Evolutionary conservation across 768 basidiomycete genomes (phyloP).

Genomic region (Hydnomerulius pinastri): DNA sequence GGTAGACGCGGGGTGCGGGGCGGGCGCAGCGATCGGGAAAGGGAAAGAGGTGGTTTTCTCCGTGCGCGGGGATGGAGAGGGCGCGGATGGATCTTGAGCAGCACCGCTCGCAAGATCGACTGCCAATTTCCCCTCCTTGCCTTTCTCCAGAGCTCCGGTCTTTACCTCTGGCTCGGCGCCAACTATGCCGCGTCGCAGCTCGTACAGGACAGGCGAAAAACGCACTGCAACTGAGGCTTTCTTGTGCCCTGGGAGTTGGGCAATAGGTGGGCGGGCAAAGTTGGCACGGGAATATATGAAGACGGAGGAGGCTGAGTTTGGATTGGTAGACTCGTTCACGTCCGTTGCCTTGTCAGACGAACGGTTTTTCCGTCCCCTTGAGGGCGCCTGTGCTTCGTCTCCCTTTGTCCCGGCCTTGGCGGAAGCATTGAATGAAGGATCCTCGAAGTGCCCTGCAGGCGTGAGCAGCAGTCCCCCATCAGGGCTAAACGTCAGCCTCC

Average conservation of each 20-base stretch:
- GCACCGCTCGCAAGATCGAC: constrained; percentile 57
- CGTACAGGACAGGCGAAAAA: constrained; percentile 92
- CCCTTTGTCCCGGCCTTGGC: constrained; percentile 29
- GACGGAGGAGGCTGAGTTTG: constrained; percentile 61
- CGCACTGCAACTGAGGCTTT: constrained; percentile 92
- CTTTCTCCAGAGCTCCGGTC: constrained; percentile 67
- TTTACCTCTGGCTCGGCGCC: constrained; percentile 44
- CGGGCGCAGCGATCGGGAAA: constrained; percentile 2
- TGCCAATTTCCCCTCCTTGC: constrained; percentile 58
- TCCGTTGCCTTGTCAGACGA: constrained; percentile 40
- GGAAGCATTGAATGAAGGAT: constrained; percentile 59
- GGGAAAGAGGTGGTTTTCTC: constrained; percentile 20
- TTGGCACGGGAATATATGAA: constrained; percentile 97
- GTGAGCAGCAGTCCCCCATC: constrained; percentile 93
- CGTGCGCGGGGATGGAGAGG: constrained; percentile 12
- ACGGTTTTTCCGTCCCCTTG: constrained; percentile 60
- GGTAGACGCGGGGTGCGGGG: background rate
- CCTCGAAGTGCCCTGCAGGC: constrained; percentile 96
- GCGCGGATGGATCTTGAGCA: constrained; percentile 9
- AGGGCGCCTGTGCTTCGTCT: constrained; percentile 39
- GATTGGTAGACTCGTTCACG: constrained; percentile 32
- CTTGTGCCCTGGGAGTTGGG: constrained; percentile 94
- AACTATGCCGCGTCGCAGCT: constrained; percentile 67
- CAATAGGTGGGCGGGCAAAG: constrained; percentile 89
- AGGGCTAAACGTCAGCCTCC: constrained; percentile 90